Percentiles rank a stretch among this genome's conserved stretches.
Conservation (phyloP, 306 rosid genomes). For the Trifolium repens region DNA sequence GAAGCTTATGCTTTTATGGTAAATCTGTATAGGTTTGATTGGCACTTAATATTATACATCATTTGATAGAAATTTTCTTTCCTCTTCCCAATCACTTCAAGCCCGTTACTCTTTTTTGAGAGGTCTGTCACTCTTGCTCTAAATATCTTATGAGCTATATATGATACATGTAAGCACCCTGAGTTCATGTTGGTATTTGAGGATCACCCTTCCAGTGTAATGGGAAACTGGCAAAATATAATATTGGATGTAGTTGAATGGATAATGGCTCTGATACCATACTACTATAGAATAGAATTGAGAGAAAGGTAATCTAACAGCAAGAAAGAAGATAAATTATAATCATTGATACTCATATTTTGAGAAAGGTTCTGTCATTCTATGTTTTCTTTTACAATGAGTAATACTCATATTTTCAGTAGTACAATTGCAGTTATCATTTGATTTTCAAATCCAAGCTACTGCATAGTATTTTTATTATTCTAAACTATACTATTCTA, state of each 20-base stretch:
- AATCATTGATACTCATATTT: no score
- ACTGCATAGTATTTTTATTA: not conserved
- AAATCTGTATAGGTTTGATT: conserved; percentile 7
- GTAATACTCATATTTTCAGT: no score
- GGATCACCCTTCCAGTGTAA: not conserved
- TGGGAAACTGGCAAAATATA: no score
- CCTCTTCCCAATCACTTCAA: not conserved
- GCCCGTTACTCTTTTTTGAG: conserved; percentile 3
- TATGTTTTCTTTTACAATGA: no score
- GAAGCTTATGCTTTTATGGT: conserved; percentile 22
- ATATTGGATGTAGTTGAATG: no score
- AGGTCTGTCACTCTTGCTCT: conserved; percentile 4
- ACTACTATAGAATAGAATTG: no score
- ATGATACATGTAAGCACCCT: not conserved
- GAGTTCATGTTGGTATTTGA: conserved; percentile 12
- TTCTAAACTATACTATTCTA: not conserved
- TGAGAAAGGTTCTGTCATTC: not conserved
- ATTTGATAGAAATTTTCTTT: not conserved
- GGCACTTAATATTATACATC: conserved; percentile 21
- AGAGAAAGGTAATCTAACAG: no score
- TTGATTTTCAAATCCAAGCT: not conserved
- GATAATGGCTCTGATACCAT: no score
- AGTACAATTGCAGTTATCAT: no score
- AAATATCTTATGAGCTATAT: conserved; percentile 16
- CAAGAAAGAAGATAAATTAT: no score